A percentile compares a stretch with the other conserved stretches of the same genome.
Conservation (phyloP, 805 yeast genomes). For the Schizosaccharomyces pombe region DNA sequence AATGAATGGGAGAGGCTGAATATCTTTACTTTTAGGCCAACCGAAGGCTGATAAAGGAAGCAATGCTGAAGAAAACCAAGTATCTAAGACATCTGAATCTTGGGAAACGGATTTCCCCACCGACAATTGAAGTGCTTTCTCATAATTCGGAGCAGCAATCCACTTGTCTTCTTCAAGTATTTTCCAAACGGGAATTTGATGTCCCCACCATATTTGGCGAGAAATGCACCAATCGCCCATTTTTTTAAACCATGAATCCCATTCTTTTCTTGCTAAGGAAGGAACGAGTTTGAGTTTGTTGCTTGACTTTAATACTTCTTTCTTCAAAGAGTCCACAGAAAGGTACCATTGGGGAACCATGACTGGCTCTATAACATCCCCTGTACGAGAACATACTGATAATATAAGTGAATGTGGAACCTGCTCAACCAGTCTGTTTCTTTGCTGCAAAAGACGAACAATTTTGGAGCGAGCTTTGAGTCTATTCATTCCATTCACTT, state of each 20-base stretch:
- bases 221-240: constrained; percentile 99
- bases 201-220: constrained; percentile 89
- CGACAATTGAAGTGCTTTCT: constrained; percentile 53
- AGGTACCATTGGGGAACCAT: constrained; percentile 99
- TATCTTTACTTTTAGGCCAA: constrained; percentile 57
- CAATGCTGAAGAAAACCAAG: constrained; percentile 95
- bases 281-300: constrained; percentile 24
- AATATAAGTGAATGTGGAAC: constrained; percentile 87
- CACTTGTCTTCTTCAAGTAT: constrained; percentile 55
- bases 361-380: constrained; percentile 88
- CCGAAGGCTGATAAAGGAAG: constrained; percentile 96
- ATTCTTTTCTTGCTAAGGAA: constrained; percentile 74
- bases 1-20: constrained; percentile 58
- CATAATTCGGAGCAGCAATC: constrained; percentile 69
- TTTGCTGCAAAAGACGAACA: constrained; percentile 50
- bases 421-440: constrained; percentile 58
- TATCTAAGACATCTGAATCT: constrained; percentile 94
- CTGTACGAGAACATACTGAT: constrained; percentile 87
- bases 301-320: neutral
- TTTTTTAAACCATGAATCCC: constrained; percentile 82
- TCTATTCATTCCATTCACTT: constrained; percentile 74
- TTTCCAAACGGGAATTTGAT: constrained; percentile 63
- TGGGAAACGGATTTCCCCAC: constrained; percentile 67
- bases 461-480: constrained; percentile 80
- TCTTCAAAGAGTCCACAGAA: constrained; percentile 24